Base-by-base conservation (phyloP, 2,329 filamentous ascomycete genomes). In the Phialemoniopsis sp. region DNA sequence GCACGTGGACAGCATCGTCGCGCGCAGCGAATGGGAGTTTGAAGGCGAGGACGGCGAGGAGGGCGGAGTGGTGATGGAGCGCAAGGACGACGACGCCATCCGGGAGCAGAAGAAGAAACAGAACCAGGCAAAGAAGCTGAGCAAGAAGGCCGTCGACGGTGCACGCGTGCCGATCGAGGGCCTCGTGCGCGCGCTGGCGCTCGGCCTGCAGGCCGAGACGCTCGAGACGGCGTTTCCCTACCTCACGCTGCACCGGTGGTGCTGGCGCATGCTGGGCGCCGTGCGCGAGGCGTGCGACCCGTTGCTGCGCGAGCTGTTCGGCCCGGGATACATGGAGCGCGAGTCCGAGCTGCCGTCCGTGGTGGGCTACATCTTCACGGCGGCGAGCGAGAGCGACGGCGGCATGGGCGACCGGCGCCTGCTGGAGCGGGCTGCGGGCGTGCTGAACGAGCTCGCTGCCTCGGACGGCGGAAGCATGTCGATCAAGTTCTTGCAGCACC, bases 141-240 rank as follows among this genome's bases (percentile, higher is more conserved):
- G 28, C n/a, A 49, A 36, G 9, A 51, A 46, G 28, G 36, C 16
- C 14, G 39, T 41, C 13, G 44, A 43, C 33, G 37, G 34, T 15
- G 34, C 32, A 15, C 37, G 34, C 15, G 19, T 57, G 17, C 37
- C 38, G 1, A 37, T 51, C 1, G 47, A 48, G 4, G 32, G 59
- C 15, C 55, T 69, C 1, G 47, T 67, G 17, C 35, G 51, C 32
- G 38, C 42, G 4, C 52, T 71, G 3, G 46, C 50, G 3, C 42
- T 58, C 10, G 51, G 60, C 0, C 51, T 72, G 3, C 47, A 65
- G 2, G 49, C 45, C 7, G 68, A 72, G 43, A 39, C 53, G 1
- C 4, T 60, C 1, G 60, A 66, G 42, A 37, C 68, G 5, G 45
- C 48, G 0, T 66, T 69, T 36, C 63, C 68, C n/a, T 67, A 67